Evolutionary conservation across 2,329 filamentous ascomycete species (phyloP), one percentile per base, ranked within the genome.

Genomic region (Clonostachys sp.): DNA sequence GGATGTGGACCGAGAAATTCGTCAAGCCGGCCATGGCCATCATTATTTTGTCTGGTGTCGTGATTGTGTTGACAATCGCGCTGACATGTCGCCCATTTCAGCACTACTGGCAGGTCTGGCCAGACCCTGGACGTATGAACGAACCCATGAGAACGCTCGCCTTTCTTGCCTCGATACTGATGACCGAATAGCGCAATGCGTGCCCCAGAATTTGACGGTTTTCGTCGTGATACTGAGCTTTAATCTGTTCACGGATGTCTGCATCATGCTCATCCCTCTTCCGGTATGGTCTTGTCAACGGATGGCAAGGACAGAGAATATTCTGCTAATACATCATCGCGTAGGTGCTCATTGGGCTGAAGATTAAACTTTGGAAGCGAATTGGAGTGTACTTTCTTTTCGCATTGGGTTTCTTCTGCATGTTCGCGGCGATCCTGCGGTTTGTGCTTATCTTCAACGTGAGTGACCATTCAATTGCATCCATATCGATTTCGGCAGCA

Each of bases 121-220:
- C 67, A 12, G 63, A 68, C 17, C 66, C 64, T 12, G 66, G 66
- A 48, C 50, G 66, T 69, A 50, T 24, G 63, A 34, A 34, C 9
- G 14, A 17, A n/a, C 20, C n/a, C 6, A 33, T 18, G 4, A n/a
- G 17, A 16, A 6, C 34, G 12, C 30, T 44, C 42, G 24, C 14
- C 20, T 56, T 8, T 12, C 8, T 10, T 30, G 3, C 8, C 24
- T 4, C 8, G 24, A 30, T 30, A 30, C 24, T 30, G 24, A 30
- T 12, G 13, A 0, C 1, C 12, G 20, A 13, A 49, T 43, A 51
- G 57, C 45, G 2, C 53, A 59, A 5, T 68, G 63, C 14, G 57
- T 56, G 9, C 65, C 65, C 0, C 61, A 67, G 41, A 66, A 60
- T 7, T 47, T 55, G 1, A 51, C 55, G 2, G 60, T 60, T n/a